Conservation (phyloP, 371 early-diverging fungal genomes). For the Amoeboradix gromovi region DNA sequence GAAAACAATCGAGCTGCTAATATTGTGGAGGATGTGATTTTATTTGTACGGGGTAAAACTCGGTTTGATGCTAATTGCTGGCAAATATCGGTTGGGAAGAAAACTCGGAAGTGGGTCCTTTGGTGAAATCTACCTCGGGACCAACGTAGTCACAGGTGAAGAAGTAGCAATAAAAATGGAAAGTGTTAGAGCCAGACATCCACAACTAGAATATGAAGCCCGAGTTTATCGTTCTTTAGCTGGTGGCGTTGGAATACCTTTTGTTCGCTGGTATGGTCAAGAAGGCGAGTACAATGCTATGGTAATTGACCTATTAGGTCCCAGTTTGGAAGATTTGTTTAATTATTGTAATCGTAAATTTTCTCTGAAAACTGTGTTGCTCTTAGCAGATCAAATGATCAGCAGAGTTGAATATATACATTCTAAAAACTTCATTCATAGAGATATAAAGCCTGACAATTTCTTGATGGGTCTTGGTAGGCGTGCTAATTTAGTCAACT, state of each 20-base stretch:
- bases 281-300: constrained; percentile 79
- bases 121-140: constrained; percentile 93
- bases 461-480: constrained; percentile 50
- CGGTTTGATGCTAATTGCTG: constrained; percentile 24
- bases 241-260: constrained; percentile 81
- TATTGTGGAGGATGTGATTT: too few relatives aligned
- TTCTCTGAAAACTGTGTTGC: constrained; percentile 83
- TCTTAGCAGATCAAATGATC: constrained; percentile 45
- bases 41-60: too few relatives aligned
- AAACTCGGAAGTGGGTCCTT: constrained; percentile 97
- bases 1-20: too few relatives aligned
- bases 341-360: constrained; percentile 91
- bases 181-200: constrained; percentile 64
- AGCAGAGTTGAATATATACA: not conserved
- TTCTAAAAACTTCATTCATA: not conserved
- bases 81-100: constrained; percentile 73
- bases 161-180: constrained; percentile 91
- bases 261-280: constrained; percentile 68
- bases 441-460: not conserved
- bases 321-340: constrained; percentile 92
- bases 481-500: not conserved
- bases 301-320: constrained; percentile 98
- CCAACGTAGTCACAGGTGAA: constrained; percentile 64
- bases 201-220: constrained; percentile 88
- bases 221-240: constrained; percentile 72